Conservation (phyloP, 768 basidiomycete genomes). For the Suillus tomentosus region DNA sequence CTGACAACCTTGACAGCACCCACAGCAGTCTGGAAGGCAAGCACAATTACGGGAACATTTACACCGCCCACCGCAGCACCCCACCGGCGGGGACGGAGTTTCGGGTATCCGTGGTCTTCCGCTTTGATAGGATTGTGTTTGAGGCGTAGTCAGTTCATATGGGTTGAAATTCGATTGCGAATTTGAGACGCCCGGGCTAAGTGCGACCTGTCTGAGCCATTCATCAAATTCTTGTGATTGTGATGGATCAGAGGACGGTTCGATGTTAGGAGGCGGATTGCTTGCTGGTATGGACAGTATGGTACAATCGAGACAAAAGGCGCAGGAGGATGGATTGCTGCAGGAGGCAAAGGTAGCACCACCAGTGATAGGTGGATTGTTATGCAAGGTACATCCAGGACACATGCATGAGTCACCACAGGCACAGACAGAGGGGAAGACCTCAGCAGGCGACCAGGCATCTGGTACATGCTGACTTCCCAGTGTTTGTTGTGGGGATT, state of each 20-base stretch:
- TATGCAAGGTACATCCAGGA: constrained; percentile 65
- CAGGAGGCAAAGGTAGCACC: constrained; percentile 42
- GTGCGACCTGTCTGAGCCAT: constrained; percentile 57
- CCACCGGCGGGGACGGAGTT: constrained; percentile 22
- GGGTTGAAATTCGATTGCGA: constrained; percentile 28
- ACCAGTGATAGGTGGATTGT: constrained; percentile 37
- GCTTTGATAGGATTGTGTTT: constrained; percentile 13
- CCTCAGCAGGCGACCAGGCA: constrained; percentile 25
- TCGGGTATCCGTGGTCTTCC: constrained; percentile 18
- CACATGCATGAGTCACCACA: constrained; percentile 68
- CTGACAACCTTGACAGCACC: constrained; percentile 33
- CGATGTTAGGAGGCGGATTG: constrained; percentile 42
- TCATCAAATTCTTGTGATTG: constrained; percentile 57
- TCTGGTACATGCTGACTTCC: constrained; percentile 29
- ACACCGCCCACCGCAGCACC: constrained; percentile 37
- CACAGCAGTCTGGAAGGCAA: constrained; percentile 35
- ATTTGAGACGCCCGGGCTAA: constrained; percentile 16
- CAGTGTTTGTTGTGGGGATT: constrained; percentile 30
- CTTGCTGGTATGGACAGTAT: constrained; percentile 51
- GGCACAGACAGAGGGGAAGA: constrained; percentile 54
- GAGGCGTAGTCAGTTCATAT: constrained; percentile 29
- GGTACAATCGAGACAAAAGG: constrained; percentile 64
- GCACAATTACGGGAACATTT: constrained; percentile 35
- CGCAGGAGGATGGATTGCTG: constrained; percentile 39
- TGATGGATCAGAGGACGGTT: constrained; percentile 44